Evolutionary conservation across 139 green algal species (phyloP), one percentile per base, ranked within the genome.

Genomic region (Nannochloris sp.): DNA sequence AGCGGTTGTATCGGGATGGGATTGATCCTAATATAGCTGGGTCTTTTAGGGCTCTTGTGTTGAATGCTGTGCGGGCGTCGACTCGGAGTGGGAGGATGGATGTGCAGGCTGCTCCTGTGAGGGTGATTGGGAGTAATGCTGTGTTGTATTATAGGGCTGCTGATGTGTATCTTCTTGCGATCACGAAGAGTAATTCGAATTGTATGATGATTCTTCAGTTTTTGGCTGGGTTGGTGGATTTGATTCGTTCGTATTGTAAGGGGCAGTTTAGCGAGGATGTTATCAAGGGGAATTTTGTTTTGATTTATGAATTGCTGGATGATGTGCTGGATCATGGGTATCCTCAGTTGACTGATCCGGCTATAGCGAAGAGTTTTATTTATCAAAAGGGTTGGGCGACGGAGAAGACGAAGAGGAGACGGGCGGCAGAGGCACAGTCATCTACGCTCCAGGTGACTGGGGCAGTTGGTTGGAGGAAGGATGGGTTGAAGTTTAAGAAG

Each of bases 271-370:
- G 78, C 33, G 91, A 97, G 69, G 77, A 83, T 12, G 77, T 76
- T 48, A 81, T 96, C 26, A 77, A 84, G 48, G 82, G 82, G 68
- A 96, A 97, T 74, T 96, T 96, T 79, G 83, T 96, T n/a, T 78
- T 97, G 9, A 95, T 97, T 58, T 97, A 96, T 69, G 91, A 97
- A 78, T 75, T 97, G 62, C 78, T 97, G 29, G 91, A 97, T 75
- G 85, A 92, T 63, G 77, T 77, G 17, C 46, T 94, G 63, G 91
- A 97, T 77, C 88, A 86, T 73, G 91, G 91, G 0, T 92, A 91
- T 49, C 91, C 91, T 16, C 90, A 96, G 67, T 77, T 91, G 37
- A 86, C 92, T 13, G 87, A 94, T 49, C 79, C 87, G 1, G 74
- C 87, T 5, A 79, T 92, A 13, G 68, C 97, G 14, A 97, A 96